Conservation (phyloP, 805 yeast genomes). For the Metschnikowia gruessii region DNA sequence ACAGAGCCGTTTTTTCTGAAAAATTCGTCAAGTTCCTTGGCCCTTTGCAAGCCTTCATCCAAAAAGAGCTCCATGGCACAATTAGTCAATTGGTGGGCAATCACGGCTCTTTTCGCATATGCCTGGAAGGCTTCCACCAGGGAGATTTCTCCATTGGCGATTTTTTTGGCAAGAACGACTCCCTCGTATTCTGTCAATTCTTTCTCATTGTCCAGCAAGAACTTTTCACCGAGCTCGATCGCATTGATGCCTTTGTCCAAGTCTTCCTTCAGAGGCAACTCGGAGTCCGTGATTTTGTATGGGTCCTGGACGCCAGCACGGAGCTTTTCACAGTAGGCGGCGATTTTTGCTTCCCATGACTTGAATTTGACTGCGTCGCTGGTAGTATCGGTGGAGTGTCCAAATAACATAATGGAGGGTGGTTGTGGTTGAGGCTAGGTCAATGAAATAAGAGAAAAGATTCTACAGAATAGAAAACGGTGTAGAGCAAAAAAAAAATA, state of each 20-base stretch:
- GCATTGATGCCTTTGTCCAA: constrained; percentile 19
- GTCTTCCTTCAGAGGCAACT: constrained; percentile 16
- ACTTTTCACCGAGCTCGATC: constrained; percentile 9
- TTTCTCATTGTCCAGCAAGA: constrained; percentile 13
- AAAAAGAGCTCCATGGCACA: constrained; percentile 22
- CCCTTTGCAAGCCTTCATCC: constrained; percentile 21
- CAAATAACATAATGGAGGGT: constrained; percentile 5
- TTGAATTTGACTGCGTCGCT: constrained; percentile 11
- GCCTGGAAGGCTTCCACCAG: constrained; percentile 17
- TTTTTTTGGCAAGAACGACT: constrained; percentile 13
- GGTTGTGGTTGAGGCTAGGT: neutral
- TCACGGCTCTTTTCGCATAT: constrained; percentile 19
- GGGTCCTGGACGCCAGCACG: constrained; percentile 20
- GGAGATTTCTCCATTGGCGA: constrained; percentile 15
- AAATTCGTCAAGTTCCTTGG: constrained; percentile 17
- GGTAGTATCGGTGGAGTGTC: constrained; percentile 7
- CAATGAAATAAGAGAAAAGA: neutral
- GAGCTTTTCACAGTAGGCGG: constrained; percentile 27
- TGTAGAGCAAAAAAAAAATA: too few species aligned
- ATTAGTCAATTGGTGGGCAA: constrained; percentile 21
- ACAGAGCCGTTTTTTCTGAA: constrained; percentile 12
- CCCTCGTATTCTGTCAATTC: constrained; percentile 15
- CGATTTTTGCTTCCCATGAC: constrained; percentile 32
- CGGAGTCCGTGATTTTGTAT: constrained; percentile 13
- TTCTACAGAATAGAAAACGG: neutral